Evolutionary conservation across 495 filamentous ascomycete species (phyloP).

Genomic region (Neurospora cerealis): DNA sequence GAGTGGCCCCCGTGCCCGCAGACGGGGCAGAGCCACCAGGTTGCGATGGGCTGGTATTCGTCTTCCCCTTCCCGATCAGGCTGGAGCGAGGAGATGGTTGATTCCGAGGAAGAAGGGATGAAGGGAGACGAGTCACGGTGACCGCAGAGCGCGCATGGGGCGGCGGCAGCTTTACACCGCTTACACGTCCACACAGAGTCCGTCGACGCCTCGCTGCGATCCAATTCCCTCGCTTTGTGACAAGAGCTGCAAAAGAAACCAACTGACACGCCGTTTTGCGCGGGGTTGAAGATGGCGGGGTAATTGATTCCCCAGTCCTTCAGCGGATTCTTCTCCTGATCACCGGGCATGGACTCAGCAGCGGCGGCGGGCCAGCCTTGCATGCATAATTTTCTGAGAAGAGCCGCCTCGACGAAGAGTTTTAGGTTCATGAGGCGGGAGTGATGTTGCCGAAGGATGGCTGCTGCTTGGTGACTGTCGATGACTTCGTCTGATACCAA

Average conservation of each 20-base stretch:
- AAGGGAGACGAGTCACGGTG: constrained; percentile 23
- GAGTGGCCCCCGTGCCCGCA: constrained; percentile 70
- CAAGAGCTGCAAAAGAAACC: constrained; percentile 42
- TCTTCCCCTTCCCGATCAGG: not conserved
- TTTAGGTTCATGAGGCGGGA: constrained; percentile 51
- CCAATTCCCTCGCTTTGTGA: constrained; percentile 42
- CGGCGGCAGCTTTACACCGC: constrained; percentile 32
- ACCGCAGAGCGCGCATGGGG: constrained; percentile 36
- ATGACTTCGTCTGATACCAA: constrained; percentile 38
- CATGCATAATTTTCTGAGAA: constrained; percentile 57
- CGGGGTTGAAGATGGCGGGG: constrained; percentile 49
- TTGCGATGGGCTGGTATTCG: constrained; percentile 19
- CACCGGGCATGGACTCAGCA: not conserved
- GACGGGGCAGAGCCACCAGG: constrained; percentile 63
- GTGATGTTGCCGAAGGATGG: constrained; percentile 56
- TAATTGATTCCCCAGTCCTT: constrained; percentile 39
- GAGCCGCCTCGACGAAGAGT: constrained; percentile 56
- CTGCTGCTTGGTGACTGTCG: constrained; percentile 36
- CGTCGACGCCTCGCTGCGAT: constrained; percentile 19
- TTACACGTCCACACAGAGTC: constrained; percentile 38
- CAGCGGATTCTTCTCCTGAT: constrained; percentile 7
- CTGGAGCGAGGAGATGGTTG: not conserved
- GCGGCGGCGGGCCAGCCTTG: constrained; percentile 34
- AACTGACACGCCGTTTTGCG: constrained; percentile 35
- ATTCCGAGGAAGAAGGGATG: constrained; percentile 1